Evolutionary conservation across 208 protist genomes (phyloP), one percentile per base, ranked within the genome.

Genomic region (Acanthamoeba lenticulata): DNA sequence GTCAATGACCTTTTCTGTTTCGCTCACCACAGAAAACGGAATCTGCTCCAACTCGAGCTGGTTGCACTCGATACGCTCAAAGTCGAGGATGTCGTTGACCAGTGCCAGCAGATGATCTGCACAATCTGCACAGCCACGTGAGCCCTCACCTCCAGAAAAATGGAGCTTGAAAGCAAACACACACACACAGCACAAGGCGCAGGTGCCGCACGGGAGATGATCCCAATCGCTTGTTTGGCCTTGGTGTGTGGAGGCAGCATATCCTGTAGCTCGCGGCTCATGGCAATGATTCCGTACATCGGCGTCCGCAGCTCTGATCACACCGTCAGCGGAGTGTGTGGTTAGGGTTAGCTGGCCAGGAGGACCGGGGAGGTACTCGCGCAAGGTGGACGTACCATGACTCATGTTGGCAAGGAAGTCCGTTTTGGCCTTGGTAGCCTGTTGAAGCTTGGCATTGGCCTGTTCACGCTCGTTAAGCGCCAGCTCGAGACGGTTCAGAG

Each of bases 341-440:
- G 19, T 9, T 21, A 27, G 6, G 6, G 6, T 60, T 27, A 60
- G 60, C 60, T 6, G 60, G 24, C 19, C 4, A 29, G 6, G 13
- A 69, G 6, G 6, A 4, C 13, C 5, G 27, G 60, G 24, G 29
- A 69, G 6, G 60, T 21, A 15, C 9, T 5, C 47, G 47, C 6
- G 60, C 11, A n/a, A 17, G 3, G 65, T 7, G 65, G 38, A 11
- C 7, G 4, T 74, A 38, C 65, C 65, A 38, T 86, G 38, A 32
- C 77, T 52, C 77, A 52, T 47, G 77, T 86, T 86, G 77, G 77
- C 77, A 9, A 86, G 24, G 77, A 86, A 86, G n/a, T 32, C 42
- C 24, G 77, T 86, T n/a, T 86, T 86, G 77, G 77, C 77, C 38
- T 45, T 44, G 40, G 77, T 86, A 3, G 77, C 77, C n/a, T 55